phyloP scores from a whole-genome alignment of 108 stramenopile genomes.

The Pseudonitzschia multistriata region DNA sequence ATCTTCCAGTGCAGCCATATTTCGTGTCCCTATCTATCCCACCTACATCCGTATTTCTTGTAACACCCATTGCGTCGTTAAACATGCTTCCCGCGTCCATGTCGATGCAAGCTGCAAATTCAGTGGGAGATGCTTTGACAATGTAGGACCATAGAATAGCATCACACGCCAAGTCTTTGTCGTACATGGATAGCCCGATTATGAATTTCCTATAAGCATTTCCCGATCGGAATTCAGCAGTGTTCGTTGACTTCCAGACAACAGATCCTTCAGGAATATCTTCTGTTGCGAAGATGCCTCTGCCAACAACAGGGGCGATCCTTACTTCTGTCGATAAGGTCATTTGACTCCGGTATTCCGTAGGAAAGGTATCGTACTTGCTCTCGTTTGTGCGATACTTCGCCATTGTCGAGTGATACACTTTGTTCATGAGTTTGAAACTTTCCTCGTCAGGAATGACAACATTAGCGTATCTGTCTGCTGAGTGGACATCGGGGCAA shows the following conservation, averaged over 20 bases:
- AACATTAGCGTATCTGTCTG: neutral
- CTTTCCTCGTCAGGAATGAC: neutral
- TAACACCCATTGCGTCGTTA: neutral
- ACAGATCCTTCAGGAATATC: constrained; percentile 11
- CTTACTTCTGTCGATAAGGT: constrained; percentile 4
- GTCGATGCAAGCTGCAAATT: constrained; percentile 19
- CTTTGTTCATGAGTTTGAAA: neutral
- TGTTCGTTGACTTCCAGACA: constrained; percentile 18
- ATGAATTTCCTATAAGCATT: constrained; percentile 19
- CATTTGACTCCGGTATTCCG: neutral
- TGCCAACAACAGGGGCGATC: neutral
- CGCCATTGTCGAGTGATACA: neutral
- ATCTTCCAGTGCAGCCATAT: constrained; percentile 14
- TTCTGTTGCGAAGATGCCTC: constrained; percentile 17
- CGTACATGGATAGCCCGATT: constrained; percentile 3
- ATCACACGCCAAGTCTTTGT: constrained; percentile 24
- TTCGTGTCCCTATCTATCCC: neutral
- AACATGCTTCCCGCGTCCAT: constrained; percentile 21
- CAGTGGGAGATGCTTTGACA: neutral
- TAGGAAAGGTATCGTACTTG: neutral
- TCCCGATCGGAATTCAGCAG: constrained; percentile 17
- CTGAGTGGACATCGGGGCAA: neutral
- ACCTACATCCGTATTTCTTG: constrained; percentile 7
- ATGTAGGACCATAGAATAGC: constrained; percentile 21
- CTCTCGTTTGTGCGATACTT: neutral